phyloP scores from a whole-genome alignment of 75 land plant species.

The Adiantum capillusveneris region DNA sequence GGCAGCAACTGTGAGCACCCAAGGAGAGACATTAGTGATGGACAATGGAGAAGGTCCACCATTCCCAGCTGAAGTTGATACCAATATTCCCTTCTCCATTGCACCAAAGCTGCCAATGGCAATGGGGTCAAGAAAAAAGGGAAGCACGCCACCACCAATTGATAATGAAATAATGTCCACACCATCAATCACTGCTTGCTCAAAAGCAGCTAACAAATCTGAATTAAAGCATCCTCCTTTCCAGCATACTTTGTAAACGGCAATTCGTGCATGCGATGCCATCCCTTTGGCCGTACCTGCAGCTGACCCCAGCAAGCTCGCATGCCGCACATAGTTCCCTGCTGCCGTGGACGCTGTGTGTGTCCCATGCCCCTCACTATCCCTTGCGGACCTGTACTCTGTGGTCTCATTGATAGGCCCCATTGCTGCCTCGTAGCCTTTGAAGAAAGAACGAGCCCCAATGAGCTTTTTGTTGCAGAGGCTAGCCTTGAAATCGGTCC shows the following conservation, averaged over 20 bases:
- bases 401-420: slow-evolving; percentile 20
- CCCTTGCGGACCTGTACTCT: slow-evolving; percentile 16
- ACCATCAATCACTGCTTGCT: slow-evolving; percentile 31
- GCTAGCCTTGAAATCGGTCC: slow-evolving; percentile 27
- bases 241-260: slow-evolving; percentile 39
- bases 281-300: slow-evolving; percentile 27
- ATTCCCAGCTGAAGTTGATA: slow-evolving; percentile 28
- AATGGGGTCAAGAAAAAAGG: slow-evolving; percentile 28
- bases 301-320: slow-evolving; percentile 30
- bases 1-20: slow-evolving; percentile 33
- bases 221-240: slow-evolving; percentile 27
- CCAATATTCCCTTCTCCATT: slow-evolving; percentile 25
- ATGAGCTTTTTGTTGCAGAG: slow-evolving; percentile 71
- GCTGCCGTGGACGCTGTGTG: slow-evolving; percentile 35
- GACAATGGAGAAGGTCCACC: slow-evolving; percentile 19
- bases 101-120: slow-evolving; percentile 36
- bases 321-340: slow-evolving; percentile 19
- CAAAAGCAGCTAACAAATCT: slow-evolving; percentile 37
- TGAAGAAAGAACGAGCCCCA: slow-evolving; percentile 75
- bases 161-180: slow-evolving; percentile 36
- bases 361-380: slow-evolving; percentile 32
- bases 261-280: slow-evolving; percentile 32
- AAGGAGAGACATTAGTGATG: slow-evolving; percentile 30
- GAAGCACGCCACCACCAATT: slow-evolving; percentile 29
- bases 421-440: slow-evolving; percentile 56